These are phyloP conservation scores for Nitzschia palea DNA, from an alignment of 108 stramenopile genomes.

Conservation along the genomic window DNA sequence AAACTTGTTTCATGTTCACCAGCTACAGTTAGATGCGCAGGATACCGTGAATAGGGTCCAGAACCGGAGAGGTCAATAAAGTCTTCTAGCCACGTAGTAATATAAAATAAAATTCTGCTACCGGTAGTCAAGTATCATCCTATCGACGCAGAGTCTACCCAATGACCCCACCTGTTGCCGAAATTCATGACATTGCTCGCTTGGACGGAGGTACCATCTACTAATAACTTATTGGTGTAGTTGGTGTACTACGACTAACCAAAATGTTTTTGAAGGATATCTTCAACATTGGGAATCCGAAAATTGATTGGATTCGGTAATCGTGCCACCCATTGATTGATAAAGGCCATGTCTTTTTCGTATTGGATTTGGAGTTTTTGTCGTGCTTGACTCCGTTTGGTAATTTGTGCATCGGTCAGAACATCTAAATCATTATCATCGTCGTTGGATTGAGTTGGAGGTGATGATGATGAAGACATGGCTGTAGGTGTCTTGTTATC, in stretches of 20 bases:
- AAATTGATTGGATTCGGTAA: conserved; percentile 58
- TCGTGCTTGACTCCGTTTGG: conserved; percentile 54
- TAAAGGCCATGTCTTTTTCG: conserved; percentile 32
- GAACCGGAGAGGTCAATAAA: too few species aligned
- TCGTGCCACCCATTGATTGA: conserved; percentile 57
- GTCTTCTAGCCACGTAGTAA: too few species aligned
- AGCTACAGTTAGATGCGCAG: too few species aligned
- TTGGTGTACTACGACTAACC: background rate
- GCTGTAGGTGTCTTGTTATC: background rate
- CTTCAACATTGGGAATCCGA: conserved; percentile 47
- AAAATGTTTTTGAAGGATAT: conserved; percentile 26
- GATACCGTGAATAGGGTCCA: too few species aligned
- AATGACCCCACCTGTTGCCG: too few species aligned
- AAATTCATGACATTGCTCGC: too few species aligned
- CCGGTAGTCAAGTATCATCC: too few species aligned
- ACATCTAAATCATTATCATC: conserved; percentile 40
- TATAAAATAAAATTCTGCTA: too few species aligned
- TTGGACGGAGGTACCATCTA: too few species aligned
- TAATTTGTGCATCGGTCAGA: conserved; percentile 76
- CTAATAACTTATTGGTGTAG: too few species aligned
- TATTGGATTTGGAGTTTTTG: conserved; percentile 13
- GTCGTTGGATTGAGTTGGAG: background rate
- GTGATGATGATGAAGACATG: background rate
- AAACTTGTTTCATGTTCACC: too few species aligned
- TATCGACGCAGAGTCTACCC: too few species aligned